Percentiles rank a stretch among this genome's conserved stretches.
Conservation (phyloP, 208 protist species). For the Trypanosoma mega region DNA sequence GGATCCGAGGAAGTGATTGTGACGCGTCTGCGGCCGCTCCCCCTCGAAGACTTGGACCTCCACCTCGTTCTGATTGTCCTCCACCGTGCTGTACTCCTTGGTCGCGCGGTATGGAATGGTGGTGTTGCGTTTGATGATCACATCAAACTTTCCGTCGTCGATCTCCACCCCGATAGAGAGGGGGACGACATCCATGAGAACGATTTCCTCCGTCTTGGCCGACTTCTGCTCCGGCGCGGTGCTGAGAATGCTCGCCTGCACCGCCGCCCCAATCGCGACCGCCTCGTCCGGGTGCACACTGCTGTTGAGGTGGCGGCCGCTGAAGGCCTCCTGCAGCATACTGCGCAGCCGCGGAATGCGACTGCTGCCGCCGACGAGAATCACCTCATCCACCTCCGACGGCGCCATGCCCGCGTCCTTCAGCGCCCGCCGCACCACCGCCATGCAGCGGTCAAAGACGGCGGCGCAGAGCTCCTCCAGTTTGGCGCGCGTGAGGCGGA, state of each 20-base stretch:
- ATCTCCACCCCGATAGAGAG: conserved; percentile 97
- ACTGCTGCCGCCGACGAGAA: conserved; percentile 95
- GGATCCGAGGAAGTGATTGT: conserved; percentile 98
- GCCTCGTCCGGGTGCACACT: conserved; percentile 96
- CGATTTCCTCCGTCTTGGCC: conserved; percentile 87
- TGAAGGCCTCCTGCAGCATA: conserved; percentile 67
- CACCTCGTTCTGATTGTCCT: conserved; percentile 98
- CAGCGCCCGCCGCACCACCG: conserved; percentile 83
- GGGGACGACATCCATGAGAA: conserved; percentile 95
- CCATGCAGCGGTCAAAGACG: conserved; percentile 80
- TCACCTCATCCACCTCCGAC: conserved; percentile 85
- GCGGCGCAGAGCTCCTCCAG: conserved; percentile 96
- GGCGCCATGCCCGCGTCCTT: conserved; percentile 86
- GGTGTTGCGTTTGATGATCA: conserved; percentile 87
- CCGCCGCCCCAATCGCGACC: conserved; percentile 99
- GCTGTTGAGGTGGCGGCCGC: conserved; percentile 92
- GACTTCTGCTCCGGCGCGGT: conserved; percentile 71
- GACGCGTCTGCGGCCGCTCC: conserved; percentile 96
- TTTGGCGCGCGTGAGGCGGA: conserved; percentile 94
- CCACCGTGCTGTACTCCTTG: conserved; percentile 96
- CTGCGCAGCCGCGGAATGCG: conserved; percentile 97
- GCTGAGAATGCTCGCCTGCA: conserved; percentile 95
- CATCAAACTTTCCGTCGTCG: conserved; percentile 94
- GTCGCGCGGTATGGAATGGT: conserved; percentile 81
- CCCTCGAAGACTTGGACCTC: conserved; percentile 99